These are phyloP conservation scores for Eutrema heterophyllum DNA, from an alignment of 345 rosid genomes.

Conservation along the genomic window DNA sequence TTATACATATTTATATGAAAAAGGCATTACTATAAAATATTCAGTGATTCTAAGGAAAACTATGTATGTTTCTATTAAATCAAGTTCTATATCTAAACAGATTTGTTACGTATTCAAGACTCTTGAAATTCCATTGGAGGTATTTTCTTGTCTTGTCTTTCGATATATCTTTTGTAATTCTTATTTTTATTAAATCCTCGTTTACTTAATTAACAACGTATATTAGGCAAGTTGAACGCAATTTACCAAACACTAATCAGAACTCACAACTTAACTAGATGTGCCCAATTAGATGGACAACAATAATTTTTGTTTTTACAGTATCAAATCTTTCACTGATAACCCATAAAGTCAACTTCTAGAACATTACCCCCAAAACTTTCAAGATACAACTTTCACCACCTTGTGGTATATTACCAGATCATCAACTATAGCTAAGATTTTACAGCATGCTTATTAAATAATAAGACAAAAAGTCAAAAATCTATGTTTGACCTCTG, in stretches of 20 bases:
- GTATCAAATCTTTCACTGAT: constrained; percentile 15
- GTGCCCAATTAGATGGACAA: constrained; percentile 10
- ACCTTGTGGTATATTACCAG: constrained; percentile 16
- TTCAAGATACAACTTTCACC: constrained; percentile 14
- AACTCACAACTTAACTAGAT: constrained; percentile 19
- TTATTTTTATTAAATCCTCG: neutral
- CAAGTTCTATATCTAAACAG: no score
- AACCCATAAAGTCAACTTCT: constrained; percentile 21
- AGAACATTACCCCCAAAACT: constrained; percentile 18
- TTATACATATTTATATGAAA: neutral
- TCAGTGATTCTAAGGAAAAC: neutral
- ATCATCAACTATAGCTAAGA: constrained; percentile 13
- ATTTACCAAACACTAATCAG: constrained; percentile 24
- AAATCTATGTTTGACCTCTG: constrained; percentile 20
- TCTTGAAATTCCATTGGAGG: neutral
- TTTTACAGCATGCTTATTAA: constrained; percentile 22
- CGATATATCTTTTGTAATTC: neutral
- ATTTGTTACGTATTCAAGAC: neutral
- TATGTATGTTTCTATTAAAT: neutral
- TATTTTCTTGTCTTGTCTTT: neutral
- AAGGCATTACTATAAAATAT: neutral
- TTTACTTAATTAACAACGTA: neutral
- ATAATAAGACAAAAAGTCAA: constrained; percentile 5
- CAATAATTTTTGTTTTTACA: constrained; percentile 12
- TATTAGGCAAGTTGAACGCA: constrained; percentile 12